Percentiles rank a stretch among this genome's conserved stretches.
phyloP scores from a whole-genome alignment of 2,329 filamentous ascomycete species.

The Colletotrichum orchidophilum region DNA sequence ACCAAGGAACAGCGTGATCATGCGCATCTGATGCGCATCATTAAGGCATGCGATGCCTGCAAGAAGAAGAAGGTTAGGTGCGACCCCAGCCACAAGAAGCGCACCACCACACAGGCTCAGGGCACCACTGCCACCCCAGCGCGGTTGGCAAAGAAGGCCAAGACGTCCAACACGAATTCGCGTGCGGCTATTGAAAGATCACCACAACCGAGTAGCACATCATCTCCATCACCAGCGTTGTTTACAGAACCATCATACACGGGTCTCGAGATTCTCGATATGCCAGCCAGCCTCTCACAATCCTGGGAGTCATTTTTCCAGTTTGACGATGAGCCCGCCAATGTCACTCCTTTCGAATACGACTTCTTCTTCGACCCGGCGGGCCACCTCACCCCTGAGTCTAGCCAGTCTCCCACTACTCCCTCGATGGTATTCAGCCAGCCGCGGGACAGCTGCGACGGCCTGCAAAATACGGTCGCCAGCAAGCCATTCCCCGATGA shows the following conservation, averaged over 20 bases:
- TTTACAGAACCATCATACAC: constrained; percentile 34
- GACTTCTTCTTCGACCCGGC: constrained; percentile 57
- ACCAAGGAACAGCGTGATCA: constrained; percentile 75
- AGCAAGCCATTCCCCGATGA: not conserved
- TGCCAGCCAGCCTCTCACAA: constrained; percentile 37
- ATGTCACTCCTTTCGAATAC: constrained; percentile 48
- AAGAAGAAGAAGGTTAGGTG: constrained; percentile 71
- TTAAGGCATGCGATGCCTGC: constrained; percentile 73
- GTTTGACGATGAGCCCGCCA: constrained; percentile 50
- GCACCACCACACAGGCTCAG: constrained; percentile 46
- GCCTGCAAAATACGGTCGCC: constrained; percentile 10
- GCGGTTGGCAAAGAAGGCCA: constrained; percentile 55
- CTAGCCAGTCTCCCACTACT: constrained; percentile 43
- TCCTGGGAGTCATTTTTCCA: constrained; percentile 58
- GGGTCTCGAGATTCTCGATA: constrained; percentile 34
- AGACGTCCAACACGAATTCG: constrained; percentile 40
- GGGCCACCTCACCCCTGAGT: constrained; percentile 51
- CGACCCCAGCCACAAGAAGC: constrained; percentile 67
- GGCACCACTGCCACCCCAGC: constrained; percentile 33
- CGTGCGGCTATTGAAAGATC: not conserved
- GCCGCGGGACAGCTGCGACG: not conserved
- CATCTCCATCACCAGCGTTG: constrained; percentile 20
- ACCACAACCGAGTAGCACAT: not conserved
- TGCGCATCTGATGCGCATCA: constrained; percentile 72
- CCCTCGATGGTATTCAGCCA: constrained; percentile 41